phyloP scores from a whole-genome alignment of 2,329 filamentous ascomycete genomes.

The Hypoxylon sp. region DNA sequence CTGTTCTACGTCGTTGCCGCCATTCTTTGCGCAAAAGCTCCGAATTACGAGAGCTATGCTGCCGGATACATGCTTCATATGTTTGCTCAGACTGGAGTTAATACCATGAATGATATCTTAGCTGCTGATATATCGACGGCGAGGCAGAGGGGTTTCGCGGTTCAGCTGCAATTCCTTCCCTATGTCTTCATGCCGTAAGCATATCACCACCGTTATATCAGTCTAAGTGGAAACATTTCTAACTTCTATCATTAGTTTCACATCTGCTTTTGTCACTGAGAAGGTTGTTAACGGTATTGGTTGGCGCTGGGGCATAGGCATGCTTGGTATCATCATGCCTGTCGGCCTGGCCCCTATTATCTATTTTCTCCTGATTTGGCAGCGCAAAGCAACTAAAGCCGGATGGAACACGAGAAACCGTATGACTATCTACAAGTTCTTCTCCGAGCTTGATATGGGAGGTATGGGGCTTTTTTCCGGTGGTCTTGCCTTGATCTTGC shows the following conservation, averaged over 20 bases:
- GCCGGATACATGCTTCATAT: neutral
- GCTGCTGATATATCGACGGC: neutral
- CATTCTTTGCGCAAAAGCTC: neutral
- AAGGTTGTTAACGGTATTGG: neutral
- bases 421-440: neutral
- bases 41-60: neutral
- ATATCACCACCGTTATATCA: neutral
- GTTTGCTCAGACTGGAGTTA: neutral
- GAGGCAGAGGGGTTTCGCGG: neutral
- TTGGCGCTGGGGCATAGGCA: neutral
- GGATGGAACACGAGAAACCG: neutral
- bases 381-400: neutral
- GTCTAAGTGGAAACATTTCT: neutral
- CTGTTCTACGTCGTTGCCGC: neutral
- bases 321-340: neutral
- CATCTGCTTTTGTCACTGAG: neutral
- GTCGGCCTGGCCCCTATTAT: neutral
- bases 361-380: neutral
- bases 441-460: neutral
- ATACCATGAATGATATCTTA: neutral
- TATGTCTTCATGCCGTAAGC: neutral
- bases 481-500: neutral
- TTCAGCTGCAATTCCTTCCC: neutral
- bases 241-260: neutral
- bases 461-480: neutral